Percentiles rank a stretch among this genome's conserved stretches.
These are phyloP conservation scores for Mrakiaceae sp. DNA, from an alignment of 1,284 basidiomycete genomes.

Conservation along the genomic window DNA sequence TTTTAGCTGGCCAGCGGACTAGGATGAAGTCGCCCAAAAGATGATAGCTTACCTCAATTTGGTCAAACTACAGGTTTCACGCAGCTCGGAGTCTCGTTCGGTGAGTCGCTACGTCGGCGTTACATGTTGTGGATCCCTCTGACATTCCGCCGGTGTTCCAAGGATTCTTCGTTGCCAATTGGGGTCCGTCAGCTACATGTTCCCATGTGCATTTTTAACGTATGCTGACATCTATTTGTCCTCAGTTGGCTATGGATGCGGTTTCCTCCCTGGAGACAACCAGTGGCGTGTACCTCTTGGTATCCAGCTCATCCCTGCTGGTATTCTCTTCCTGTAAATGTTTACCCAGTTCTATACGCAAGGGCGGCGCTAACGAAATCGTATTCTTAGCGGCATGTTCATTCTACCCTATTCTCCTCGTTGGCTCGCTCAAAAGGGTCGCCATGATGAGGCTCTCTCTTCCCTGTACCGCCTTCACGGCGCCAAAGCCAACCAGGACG, in stretches of 20 bases:
- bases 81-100: slow-evolving; percentile 36
- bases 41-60: too few species aligned
- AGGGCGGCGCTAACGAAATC: neutral
- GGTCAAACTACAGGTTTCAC: slow-evolving; percentile 37
- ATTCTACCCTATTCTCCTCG: slow-evolving; percentile 45
- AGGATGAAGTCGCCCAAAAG: too few species aligned
- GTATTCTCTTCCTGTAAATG: neutral
- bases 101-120: too few species aligned
- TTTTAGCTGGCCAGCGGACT: too few species aligned
- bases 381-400: slow-evolving; percentile 19
- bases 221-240: too few species aligned
- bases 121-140: too few species aligned
- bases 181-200: slow-evolving; percentile 38
- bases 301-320: neutral
- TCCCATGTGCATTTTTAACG: too few species aligned
- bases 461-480: slow-evolving; percentile 46
- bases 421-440: slow-evolving; percentile 48
- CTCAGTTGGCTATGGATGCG: slow-evolving; percentile 39
- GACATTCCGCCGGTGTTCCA: too few species aligned
- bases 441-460: slow-evolving; percentile 45
- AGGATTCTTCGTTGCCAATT: slow-evolving; percentile 49
- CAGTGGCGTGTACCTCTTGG: slow-evolving; percentile 39
- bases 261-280: slow-evolving; percentile 41
- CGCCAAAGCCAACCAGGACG: slow-evolving; percentile 32
- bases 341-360: neutral